A percentile compares a stretch with the other conserved stretches of the same genome.
Conservation (phyloP, 192 early-diverging fungal genomes). For the Backusella luteola region DNA sequence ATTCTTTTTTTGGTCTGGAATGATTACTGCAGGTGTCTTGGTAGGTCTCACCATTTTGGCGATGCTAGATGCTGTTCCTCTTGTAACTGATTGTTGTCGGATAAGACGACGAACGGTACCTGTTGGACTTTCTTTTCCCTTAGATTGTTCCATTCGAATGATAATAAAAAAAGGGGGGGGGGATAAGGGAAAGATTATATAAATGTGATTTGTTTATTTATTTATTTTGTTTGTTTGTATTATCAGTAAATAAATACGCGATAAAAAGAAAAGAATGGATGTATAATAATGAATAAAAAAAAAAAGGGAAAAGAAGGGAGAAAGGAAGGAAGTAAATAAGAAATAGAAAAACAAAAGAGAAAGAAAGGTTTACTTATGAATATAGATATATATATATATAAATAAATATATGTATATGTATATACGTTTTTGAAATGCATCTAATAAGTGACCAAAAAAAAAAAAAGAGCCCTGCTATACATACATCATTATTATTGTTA, state of each 20-base stretch:
- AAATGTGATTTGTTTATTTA: neutral
- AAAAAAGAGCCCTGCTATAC: neutral
- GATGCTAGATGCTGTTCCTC: conserved; percentile 10
- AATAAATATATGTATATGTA: neutral
- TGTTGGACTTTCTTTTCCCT: neutral
- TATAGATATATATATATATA: neutral
- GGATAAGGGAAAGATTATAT: neutral
- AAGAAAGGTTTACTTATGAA: neutral
- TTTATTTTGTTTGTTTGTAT: neutral
- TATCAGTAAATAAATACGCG: neutral
- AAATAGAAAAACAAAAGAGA: neutral
- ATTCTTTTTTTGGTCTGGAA: conserved; percentile 1
- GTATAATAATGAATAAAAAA: neutral
- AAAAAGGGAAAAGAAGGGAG: neutral
- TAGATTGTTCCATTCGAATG: neutral
- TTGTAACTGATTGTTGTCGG: conserved; percentile 3
- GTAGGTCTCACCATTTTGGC: conserved; percentile 7
- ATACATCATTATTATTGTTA: neutral
- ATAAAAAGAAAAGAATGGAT: neutral
- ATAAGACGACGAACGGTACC: neutral
- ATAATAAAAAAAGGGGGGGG: neutral
- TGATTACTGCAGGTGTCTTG: neutral
- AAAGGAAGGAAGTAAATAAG: neutral
- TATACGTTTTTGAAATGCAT: conserved; percentile 1
- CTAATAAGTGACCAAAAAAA: neutral